Conservation (phyloP, 2,329 filamentous ascomycete genomes). For the Aureobasidium sp. region DNA sequence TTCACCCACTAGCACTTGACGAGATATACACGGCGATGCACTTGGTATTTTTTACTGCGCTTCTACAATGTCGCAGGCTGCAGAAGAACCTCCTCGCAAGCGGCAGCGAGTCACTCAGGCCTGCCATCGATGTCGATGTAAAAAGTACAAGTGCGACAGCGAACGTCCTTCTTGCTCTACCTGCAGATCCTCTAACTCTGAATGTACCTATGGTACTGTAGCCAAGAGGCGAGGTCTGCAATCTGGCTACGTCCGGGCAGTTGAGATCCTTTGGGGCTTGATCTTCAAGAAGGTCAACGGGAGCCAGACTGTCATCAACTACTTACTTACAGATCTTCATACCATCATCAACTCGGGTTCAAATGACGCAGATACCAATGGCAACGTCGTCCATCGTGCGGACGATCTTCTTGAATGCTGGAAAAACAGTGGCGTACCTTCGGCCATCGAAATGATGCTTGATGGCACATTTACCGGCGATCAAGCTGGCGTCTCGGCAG, state of each 20-base stretch:
- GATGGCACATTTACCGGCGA: neutral
- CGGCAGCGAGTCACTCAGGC: constrained; percentile 60
- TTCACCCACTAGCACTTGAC: too few relatives aligned
- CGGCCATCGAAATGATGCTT: neutral
- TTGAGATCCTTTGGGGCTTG: constrained; percentile 63
- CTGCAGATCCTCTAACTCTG: constrained; percentile 55
- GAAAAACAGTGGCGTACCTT: constrained; percentile 6
- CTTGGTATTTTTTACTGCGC: neutral
- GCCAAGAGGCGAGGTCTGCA: constrained; percentile 72
- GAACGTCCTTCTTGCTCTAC: constrained; percentile 59
- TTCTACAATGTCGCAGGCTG: neutral
- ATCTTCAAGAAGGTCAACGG: constrained; percentile 56
- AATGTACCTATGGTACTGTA: constrained; percentile 65
- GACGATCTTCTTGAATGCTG: neutral
- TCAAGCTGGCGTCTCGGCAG: neutral
- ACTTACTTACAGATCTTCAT: neutral
- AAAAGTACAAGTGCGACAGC: constrained; percentile 64
- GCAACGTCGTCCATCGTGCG: constrained; percentile 35
- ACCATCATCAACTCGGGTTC: constrained; percentile 20
- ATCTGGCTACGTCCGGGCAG: constrained; percentile 69
- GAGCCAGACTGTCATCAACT: constrained; percentile 34
- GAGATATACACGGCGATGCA: too few relatives aligned
- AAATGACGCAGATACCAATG: constrained; percentile 46
- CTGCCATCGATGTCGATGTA: constrained; percentile 45
- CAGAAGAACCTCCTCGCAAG: constrained; percentile 29